These are phyloP conservation scores for Ceriops decandra DNA, from an alignment of 345 rosid genomes.

Conservation along the genomic window DNA sequence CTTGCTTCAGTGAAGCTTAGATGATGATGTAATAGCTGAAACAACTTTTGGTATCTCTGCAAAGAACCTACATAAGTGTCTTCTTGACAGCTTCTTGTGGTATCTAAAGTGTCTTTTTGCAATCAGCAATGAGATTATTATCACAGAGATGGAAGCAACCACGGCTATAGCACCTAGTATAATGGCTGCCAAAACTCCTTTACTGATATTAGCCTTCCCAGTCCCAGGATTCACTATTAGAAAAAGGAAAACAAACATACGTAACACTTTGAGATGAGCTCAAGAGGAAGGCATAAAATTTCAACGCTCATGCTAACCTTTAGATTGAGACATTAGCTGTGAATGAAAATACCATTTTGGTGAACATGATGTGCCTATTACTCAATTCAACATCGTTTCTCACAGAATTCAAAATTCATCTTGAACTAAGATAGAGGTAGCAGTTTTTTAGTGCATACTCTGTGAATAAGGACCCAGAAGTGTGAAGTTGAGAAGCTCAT, in stretches of 20 bases:
- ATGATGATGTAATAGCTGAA: not conserved
- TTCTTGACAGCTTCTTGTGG: conserved; percentile 48
- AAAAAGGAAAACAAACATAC: not conserved
- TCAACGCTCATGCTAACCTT: too few species aligned
- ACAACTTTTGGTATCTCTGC: not conserved
- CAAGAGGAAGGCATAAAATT: too few species aligned
- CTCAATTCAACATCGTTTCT: not conserved
- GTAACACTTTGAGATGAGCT: not conserved
- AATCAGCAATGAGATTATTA: conserved; percentile 41
- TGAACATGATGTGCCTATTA: not conserved
- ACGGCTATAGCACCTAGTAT: conserved; percentile 48
- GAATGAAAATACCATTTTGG: not conserved
- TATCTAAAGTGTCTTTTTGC: conserved; percentile 39
- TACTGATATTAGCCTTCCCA: conserved; percentile 37
- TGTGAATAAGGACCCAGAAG: conserved; percentile 32
- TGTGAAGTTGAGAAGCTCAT: conserved; percentile 43
- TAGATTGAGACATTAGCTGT: not conserved
- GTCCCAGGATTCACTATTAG: conserved; percentile 32
- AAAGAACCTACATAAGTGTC: conserved; percentile 48
- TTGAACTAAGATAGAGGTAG: not conserved
- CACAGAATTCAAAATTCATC: not conserved
- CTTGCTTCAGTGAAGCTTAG: not conserved
- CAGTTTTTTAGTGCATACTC: conserved; percentile 29
- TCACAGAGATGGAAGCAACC: conserved; percentile 41
- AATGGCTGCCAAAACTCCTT: conserved; percentile 52